These are phyloP conservation scores for Arctium minus DNA, from an alignment of 129 eudicot genomes.

Conservation along the genomic window DNA sequence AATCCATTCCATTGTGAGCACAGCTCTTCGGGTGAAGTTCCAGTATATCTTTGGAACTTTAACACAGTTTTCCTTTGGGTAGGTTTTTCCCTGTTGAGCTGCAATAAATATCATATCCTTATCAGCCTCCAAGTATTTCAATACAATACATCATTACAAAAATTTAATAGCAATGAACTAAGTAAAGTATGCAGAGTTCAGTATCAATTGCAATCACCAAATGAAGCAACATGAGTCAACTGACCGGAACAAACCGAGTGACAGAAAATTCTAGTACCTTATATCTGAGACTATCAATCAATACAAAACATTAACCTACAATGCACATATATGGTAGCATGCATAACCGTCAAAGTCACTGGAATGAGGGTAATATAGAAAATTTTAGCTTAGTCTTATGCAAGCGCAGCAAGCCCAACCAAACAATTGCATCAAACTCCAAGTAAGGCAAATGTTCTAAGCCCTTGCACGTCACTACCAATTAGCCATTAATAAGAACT, in stretches of 20 bases:
- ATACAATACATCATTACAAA: not conserved
- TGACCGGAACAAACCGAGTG: no score
- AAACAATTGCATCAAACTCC: no score
- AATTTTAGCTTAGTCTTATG: no score
- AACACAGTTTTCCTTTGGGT: constrained; percentile 33
- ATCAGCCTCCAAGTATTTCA: not conserved
- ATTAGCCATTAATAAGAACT: not conserved
- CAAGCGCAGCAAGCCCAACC: no score
- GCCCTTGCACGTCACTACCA: not conserved
- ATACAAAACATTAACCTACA: no score
- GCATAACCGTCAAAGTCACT: no score
- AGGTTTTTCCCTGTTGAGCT: constrained; percentile 23
- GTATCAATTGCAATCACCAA: not conserved
- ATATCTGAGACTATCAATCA: no score
- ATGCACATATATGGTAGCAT: no score
- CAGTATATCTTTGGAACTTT: constrained; percentile 94
- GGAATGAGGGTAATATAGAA: no score
- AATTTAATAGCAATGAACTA: not conserved
- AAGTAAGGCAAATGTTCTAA: no score
- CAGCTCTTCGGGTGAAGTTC: constrained; percentile 84
- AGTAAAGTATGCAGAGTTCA: not conserved
- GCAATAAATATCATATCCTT: constrained; percentile 5
- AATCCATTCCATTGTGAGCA: constrained; percentile 98
- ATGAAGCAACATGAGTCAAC: not conserved
- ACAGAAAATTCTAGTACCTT: no score